Evolutionary conservation across 345 rosid species (phyloP).

Genomic region (Pistacia vera): DNA sequence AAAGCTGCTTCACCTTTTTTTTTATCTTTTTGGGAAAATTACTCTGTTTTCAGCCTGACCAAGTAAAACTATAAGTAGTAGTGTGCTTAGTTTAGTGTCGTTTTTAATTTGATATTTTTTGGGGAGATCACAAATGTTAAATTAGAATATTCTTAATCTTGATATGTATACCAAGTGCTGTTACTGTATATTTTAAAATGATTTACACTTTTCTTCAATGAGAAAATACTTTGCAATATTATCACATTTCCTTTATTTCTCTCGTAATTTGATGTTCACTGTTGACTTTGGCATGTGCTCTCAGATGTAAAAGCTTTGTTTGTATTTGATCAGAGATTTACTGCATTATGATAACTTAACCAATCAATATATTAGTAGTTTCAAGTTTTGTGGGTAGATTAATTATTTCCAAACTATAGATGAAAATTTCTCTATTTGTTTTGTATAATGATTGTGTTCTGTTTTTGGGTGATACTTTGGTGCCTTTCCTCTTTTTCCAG

Average conservation of each 20-base stretch:
- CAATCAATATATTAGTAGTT: background rate
- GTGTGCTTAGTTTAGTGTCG: no score
- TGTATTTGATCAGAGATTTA: background rate
- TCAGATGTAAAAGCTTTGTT: background rate
- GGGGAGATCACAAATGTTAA: background rate
- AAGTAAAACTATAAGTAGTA: no score
- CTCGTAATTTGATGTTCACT: background rate
- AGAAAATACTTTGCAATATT: background rate
- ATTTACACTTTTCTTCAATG: background rate
- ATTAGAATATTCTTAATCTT: background rate
- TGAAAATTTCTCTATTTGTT: background rate
- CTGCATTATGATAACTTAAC: background rate
- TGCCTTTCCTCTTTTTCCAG: constrained; percentile 35
- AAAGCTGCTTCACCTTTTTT: background rate
- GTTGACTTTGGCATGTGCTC: background rate
- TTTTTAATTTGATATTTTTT: no score
- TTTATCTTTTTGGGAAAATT: no score
- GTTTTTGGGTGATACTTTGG: constrained; percentile 6
- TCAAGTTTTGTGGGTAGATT: background rate
- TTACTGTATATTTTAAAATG: background rate
- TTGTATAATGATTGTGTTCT: constrained; percentile 7
- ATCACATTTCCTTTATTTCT: background rate
- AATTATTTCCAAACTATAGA: background rate
- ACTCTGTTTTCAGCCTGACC: no score
- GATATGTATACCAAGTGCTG: background rate